Conservation (phyloP, 768 basidiomycete species). For the Podaxis sp. region DNA sequence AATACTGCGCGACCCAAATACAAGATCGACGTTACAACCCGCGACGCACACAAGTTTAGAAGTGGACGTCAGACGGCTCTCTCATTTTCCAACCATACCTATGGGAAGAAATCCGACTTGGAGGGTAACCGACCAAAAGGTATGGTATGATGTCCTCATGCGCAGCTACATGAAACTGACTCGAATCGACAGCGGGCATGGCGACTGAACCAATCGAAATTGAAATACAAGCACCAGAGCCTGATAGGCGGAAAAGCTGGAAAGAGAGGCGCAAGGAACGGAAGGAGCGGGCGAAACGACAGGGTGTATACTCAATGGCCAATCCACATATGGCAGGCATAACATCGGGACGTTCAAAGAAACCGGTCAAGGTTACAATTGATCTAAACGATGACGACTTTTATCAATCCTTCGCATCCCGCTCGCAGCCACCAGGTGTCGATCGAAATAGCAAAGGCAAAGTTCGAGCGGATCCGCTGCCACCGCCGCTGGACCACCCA, state of each 20-base stretch:
- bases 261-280: conserved; percentile 6
- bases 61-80: conserved; percentile 35
- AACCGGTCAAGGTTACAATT: conserved; percentile 7
- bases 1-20: conserved; percentile 13
- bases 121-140: background rate
- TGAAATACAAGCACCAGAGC: background rate
- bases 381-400: conserved; percentile 5
- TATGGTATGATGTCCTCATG: background rate
- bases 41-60: conserved; percentile 28
- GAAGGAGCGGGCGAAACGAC: conserved; percentile 1
- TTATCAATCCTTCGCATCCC: conserved; percentile 5
- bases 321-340: conserved; percentile 5
- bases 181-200: background rate
- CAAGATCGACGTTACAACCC: conserved; percentile 34
- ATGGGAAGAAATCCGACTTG: background rate
- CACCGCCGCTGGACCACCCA: background rate
- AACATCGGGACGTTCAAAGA: conserved; percentile 1
- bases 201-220: conserved; percentile 5
- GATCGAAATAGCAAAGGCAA: background rate
- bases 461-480: background rate
- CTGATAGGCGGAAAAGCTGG: conserved; percentile 6
- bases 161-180: background rate
- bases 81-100: conserved; percentile 23
- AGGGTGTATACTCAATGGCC: conserved; percentile 11
- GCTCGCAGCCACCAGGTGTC: background rate